A percentile compares a stretch with the other conserved stretches of the same genome.
Evolutionary conservation across 73 alveolate genomes (phyloP).

Genomic region (Uronychia binucleata): DNA sequence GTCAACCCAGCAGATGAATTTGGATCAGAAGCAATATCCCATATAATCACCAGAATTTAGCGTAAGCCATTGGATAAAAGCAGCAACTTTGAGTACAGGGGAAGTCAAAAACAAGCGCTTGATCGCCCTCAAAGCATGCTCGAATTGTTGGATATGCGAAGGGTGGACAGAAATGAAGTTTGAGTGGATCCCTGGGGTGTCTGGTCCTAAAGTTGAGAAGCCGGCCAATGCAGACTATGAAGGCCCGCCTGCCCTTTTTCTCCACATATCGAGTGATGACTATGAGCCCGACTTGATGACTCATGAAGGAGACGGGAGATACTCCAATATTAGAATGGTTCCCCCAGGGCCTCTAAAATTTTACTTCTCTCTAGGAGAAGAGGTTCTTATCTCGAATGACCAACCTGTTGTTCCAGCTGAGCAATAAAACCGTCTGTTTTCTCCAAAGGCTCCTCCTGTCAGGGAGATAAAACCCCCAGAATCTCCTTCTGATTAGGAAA

Average conservation of each 20-base stretch:
- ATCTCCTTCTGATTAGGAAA: neutral
- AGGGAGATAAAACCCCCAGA: neutral
- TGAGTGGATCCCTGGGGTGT: slow-evolving; percentile 45
- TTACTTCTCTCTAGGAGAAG: slow-evolving; percentile 27
- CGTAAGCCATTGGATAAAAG: slow-evolving; percentile 12
- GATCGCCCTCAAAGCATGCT: slow-evolving; percentile 32
- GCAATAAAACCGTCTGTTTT: neutral
- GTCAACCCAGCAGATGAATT: slow-evolving; percentile 35
- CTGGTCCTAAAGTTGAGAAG: neutral
- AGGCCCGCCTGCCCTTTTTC: slow-evolving; percentile 32
- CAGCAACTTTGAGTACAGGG: slow-evolving; percentile 14
- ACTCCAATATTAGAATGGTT: slow-evolving; percentile 35
- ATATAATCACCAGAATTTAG: slow-evolving; percentile 8
- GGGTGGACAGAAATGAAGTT: slow-evolving; percentile 74
- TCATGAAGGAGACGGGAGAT: slow-evolving; percentile 27
- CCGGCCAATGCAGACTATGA: slow-evolving; percentile 10
- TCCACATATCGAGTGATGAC: slow-evolving; percentile 46
- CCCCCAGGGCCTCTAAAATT: slow-evolving; percentile 55
- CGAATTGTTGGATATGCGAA: slow-evolving; percentile 72
- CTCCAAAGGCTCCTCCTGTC: neutral
- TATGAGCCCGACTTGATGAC: slow-evolving; percentile 49
- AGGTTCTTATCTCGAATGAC: neutral
- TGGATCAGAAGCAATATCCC: slow-evolving; percentile 22
- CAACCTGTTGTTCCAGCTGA: neutral
- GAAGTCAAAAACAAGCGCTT: slow-evolving; percentile 6